Evolutionary conservation across 495 filamentous ascomycete genomes (phyloP).

Genomic region (Penicillium silybi): DNA sequence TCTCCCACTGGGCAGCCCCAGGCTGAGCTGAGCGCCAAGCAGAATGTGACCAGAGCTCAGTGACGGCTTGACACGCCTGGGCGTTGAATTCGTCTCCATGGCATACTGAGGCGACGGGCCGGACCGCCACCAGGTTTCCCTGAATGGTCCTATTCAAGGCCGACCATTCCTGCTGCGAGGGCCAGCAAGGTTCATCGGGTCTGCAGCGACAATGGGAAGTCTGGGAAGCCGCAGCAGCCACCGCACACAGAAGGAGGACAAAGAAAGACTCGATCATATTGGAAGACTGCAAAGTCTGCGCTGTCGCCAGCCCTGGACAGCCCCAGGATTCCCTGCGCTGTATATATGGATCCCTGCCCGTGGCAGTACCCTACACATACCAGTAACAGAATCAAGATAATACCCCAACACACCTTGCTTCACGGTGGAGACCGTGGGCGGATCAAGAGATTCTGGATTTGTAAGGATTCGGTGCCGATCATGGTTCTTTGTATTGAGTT

Average conservation of each 20-base stretch:
- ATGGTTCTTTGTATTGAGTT: too few relatives aligned
- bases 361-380: too few relatives aligned
- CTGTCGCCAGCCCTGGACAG: too few relatives aligned
- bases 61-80: conserved; percentile 23
- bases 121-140: conserved; percentile 36
- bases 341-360: too few relatives aligned
- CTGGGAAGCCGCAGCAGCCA: conserved; percentile 3
- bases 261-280: conserved; percentile 2
- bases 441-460: neutral
- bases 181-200: conserved; percentile 35
- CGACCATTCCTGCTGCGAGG: conserved; percentile 32
- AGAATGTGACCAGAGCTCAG: conserved; percentile 20
- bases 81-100: conserved; percentile 30
- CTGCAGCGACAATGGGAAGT: conserved; percentile 21
- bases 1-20: conserved; percentile 41
- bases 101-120: conserved; percentile 38
- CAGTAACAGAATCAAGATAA: too few relatives aligned
- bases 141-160: conserved; percentile 33
- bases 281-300: neutral
- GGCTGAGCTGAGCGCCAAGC: conserved; percentile 21
- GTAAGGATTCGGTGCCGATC: too few relatives aligned
- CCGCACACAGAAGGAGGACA: conserved; percentile 1
- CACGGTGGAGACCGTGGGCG: conserved; percentile 5
- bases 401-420: neutral
- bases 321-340: too few relatives aligned